Conservation (phyloP, 116 monocot species). For the Zostera marina region DNA sequence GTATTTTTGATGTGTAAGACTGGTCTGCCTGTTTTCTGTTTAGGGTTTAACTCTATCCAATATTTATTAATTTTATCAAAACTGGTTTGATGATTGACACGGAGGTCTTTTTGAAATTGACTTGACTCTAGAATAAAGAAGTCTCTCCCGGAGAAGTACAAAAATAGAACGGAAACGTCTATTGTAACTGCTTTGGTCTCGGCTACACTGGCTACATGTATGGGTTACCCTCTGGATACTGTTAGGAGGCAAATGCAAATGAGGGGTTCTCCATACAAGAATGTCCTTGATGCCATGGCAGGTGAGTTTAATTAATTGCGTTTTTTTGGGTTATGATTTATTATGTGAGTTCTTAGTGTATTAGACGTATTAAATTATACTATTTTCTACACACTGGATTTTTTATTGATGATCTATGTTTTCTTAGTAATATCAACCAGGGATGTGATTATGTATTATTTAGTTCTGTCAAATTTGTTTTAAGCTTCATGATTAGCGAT, state of each 20-base stretch:
- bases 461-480: no score
- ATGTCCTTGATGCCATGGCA: conserved; percentile 66
- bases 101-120: neutral
- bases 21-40: conserved; percentile 2
- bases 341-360: neutral
- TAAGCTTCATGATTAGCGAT: no score
- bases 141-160: conserved; percentile 79
- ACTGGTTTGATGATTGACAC: neutral
- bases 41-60: neutral
- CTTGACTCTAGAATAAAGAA: conserved; percentile 70
- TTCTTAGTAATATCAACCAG: no score
- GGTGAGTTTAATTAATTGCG: conserved; percentile 17
- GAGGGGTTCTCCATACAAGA: conserved; percentile 71
- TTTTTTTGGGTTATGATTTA: neutral
- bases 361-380: neutral
- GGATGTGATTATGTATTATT: no score
- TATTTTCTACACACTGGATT: no score
- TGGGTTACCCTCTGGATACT: conserved; percentile 91
- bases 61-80: neutral
- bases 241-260: conserved; percentile 97
- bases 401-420: no score
- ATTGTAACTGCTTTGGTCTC: conserved; percentile 70
- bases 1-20: conserved; percentile 91
- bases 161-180: conserved; percentile 73
- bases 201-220: conserved; percentile 83